phyloP scores from a whole-genome alignment of 805 yeast genomes.

The Lachancea lanzarotensis region DNA sequence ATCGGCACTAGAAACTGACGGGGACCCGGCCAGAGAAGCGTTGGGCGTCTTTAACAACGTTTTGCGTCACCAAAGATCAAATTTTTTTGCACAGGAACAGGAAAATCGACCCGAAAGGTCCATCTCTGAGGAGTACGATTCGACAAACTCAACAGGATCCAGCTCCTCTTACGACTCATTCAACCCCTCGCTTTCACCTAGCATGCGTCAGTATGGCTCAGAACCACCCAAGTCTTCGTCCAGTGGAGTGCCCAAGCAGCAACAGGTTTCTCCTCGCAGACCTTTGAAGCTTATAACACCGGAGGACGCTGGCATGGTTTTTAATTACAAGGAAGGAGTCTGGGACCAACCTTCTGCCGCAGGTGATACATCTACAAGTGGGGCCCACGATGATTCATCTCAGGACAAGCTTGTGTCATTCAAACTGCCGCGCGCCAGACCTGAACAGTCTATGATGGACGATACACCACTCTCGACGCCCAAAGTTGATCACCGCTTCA shows the following conservation, averaged over 20 bases:
- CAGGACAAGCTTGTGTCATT: conserved; percentile 6
- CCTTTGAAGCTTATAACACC: conserved; percentile 18
- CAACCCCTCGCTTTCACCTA: conserved; percentile 5
- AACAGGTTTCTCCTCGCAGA: conserved; percentile 1
- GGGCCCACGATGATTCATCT: conserved; percentile 13
- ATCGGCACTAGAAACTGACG: conserved; percentile 11
- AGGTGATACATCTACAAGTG: conserved; percentile 20
- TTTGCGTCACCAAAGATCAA: conserved; percentile 20
- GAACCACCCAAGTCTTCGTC: conserved; percentile 1
- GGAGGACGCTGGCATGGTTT: conserved; percentile 24
- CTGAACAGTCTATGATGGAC: conserved; percentile 11
- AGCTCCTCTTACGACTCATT: conserved; percentile 7
- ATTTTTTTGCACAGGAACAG: conserved; percentile 9
- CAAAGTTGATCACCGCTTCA: conserved; percentile 15
- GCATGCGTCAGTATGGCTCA: conserved; percentile 2
- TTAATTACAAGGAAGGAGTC: conserved; percentile 20
- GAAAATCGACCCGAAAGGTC: background rate
- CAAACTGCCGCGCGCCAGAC: conserved; percentile 7
- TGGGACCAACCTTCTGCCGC: conserved; percentile 22
- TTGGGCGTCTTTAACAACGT: conserved; percentile 26
- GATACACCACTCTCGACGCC: conserved; percentile 28
- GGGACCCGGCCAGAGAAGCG: conserved; percentile 28
- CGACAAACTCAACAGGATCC: conserved; percentile 3
- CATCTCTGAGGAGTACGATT: conserved; percentile 2
- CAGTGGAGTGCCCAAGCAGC: background rate